Evolutionary conservation across 23 red algal genomes (phyloP).

Genomic region (Porphyridium purpureum): DNA sequence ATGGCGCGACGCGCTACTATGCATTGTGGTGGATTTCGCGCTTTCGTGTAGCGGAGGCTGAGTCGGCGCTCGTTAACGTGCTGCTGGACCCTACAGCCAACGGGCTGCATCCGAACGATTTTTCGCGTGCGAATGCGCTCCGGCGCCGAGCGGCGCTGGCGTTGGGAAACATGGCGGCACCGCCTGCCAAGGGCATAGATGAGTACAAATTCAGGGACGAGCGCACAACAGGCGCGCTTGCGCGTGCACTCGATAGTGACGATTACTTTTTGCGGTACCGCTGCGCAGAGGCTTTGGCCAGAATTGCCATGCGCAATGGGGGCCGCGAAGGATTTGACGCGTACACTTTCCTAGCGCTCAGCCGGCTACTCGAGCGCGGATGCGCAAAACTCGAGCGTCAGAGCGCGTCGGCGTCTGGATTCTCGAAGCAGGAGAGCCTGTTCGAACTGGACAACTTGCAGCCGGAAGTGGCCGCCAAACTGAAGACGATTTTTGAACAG

Average conservation of each 20-base stretch:
- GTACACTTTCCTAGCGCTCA: neutral
- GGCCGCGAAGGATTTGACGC: neutral
- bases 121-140: neutral
- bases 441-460: slow-evolving; percentile 58
- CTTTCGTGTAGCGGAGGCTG: slow-evolving; percentile 50
- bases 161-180: slow-evolving; percentile 57
- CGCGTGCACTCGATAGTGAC: slow-evolving; percentile 16
- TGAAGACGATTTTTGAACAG: slow-evolving; percentile 58
- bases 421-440: slow-evolving; percentile 27
- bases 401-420: slow-evolving; percentile 5
- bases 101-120: slow-evolving; percentile 14
- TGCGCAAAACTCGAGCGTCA: neutral
- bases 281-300: slow-evolving; percentile 67
- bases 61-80: slow-evolving; percentile 46
- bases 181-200: neutral
- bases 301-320: slow-evolving; percentile 29
- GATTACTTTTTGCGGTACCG: slow-evolving; percentile 79
- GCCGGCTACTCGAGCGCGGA: too few relatives aligned
- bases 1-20: slow-evolving; percentile 60
- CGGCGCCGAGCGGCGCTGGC: slow-evolving; percentile 80
- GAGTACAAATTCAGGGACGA: too few relatives aligned
- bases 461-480: slow-evolving; percentile 18
- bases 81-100: slow-evolving; percentile 28
- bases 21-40: slow-evolving; percentile 91
- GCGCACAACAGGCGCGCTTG: slow-evolving; percentile 19